phyloP scores from a whole-genome alignment of 2,329 filamentous ascomycete species.

The Diaporthe velutina region DNA sequence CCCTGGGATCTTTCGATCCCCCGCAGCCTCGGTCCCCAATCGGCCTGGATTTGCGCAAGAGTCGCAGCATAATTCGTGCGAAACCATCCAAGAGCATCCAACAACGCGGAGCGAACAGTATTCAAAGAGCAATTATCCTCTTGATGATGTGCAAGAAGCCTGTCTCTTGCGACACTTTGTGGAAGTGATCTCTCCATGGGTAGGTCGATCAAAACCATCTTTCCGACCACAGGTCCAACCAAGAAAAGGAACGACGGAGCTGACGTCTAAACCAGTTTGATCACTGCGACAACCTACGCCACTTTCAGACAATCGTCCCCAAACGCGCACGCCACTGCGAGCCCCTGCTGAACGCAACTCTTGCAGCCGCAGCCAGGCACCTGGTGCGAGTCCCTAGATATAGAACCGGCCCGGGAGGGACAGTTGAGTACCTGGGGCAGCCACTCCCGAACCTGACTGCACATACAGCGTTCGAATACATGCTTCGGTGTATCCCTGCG shows the following conservation, averaged over 20 bases:
- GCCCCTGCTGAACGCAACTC: slow-evolving; percentile 6
- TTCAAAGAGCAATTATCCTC: not conserved
- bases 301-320: not conserved
- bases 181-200: slow-evolving; percentile 12
- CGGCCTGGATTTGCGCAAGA: not conserved
- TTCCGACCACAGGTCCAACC: too few relatives aligned
- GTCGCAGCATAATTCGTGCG: not conserved
- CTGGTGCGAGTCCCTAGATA: not conserved
- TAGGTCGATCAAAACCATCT: not conserved
- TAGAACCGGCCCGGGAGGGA: not conserved
- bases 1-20: slow-evolving; percentile 3
- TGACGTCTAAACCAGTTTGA: not conserved
- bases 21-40: not conserved
- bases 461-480: slow-evolving; percentile 8
- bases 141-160: slow-evolving; percentile 23
- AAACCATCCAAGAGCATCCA: not conserved
- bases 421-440: not conserved
- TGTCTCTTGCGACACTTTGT: slow-evolving; percentile 11
- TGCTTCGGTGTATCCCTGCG: slow-evolving; percentile 1
- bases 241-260: not conserved
- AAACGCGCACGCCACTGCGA: slow-evolving; percentile 2
- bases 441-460: slow-evolving; percentile 7
- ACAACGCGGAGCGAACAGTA: not conserved
- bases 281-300: slow-evolving; percentile 6
- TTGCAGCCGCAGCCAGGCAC: slow-evolving; percentile 3